phyloP scores from a whole-genome alignment of 1,139 yeast species.

The Pichia sp. region DNA sequence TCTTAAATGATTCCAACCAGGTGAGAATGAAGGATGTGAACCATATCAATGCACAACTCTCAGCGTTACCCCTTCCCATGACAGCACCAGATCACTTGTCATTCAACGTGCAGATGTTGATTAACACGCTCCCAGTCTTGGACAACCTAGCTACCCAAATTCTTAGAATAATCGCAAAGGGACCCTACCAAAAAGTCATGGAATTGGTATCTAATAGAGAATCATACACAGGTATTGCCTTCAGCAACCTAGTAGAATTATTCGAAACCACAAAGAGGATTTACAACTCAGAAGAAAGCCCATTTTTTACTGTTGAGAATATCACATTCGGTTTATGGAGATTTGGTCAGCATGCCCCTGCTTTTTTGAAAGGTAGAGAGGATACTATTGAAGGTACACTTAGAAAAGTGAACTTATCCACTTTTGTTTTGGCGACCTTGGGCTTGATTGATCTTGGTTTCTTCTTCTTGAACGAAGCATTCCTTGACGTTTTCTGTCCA shows the following conservation, averaged over 20 bases:
- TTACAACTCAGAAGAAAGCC: constrained; percentile 53
- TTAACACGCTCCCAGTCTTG: constrained; percentile 62
- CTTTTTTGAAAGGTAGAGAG: constrained; percentile 51
- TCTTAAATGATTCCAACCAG: constrained; percentile 14
- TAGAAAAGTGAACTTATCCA: constrained; percentile 79
- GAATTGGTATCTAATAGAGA: constrained; percentile 69
- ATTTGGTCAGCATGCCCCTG: constrained; percentile 52
- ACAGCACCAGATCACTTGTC: constrained; percentile 52
- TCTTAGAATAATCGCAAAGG: constrained; percentile 57
- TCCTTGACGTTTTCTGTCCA: constrained; percentile 79
- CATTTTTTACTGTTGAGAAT: constrained; percentile 56
- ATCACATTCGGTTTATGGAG: constrained; percentile 52
- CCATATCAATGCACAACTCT: constrained; percentile 45
- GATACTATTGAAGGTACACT: constrained; percentile 63
- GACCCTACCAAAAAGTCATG: constrained; percentile 67
- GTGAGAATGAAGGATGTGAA: constrained; percentile 15
- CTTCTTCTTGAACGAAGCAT: constrained; percentile 74
- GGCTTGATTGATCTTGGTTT: constrained; percentile 86
- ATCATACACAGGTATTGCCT: constrained; percentile 64
- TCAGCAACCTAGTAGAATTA: constrained; percentile 60
- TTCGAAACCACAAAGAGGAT: constrained; percentile 67
- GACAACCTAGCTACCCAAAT: constrained; percentile 74
- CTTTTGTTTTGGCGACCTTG: constrained; percentile 76
- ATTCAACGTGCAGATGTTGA: constrained; percentile 51
- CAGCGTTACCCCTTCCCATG: constrained; percentile 51